phyloP scores from a whole-genome alignment of 345 rosid genomes.

The Gossypium herbaceum region DNA sequence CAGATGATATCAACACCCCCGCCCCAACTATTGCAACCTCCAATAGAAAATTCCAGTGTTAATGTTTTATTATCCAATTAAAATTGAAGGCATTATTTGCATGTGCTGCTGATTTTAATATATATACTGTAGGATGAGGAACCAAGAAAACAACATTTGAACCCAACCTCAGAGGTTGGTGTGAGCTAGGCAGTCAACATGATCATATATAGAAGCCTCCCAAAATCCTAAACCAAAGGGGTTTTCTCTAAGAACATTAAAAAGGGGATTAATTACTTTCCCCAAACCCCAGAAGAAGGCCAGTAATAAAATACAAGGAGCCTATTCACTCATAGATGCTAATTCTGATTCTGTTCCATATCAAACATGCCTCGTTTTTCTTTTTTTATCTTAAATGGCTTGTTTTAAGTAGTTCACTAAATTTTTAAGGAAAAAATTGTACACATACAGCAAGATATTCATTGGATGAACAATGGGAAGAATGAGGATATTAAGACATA shows the following conservation, averaged over 20 bases:
- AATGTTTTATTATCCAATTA: background rate
- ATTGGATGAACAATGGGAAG: background rate
- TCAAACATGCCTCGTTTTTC: background rate
- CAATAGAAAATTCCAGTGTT: background rate
- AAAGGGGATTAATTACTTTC: background rate
- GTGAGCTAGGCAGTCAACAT: background rate
- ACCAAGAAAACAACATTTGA: background rate
- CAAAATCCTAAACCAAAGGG: background rate
- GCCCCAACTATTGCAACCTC: background rate
- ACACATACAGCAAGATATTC: background rate
- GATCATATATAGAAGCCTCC: background rate
- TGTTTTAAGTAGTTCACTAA: background rate
- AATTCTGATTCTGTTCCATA: background rate
- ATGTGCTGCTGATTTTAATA: background rate
- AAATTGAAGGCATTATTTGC: background rate
- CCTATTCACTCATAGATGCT: background rate
- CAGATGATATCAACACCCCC: background rate
- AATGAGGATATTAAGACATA: background rate
- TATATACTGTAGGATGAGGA: background rate
- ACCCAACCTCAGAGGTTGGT: background rate
- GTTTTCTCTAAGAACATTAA: background rate
- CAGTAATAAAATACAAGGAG: background rate
- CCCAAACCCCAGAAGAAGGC: background rate
- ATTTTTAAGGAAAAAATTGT: background rate
- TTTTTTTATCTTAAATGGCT: background rate